Evolutionary conservation across 2,329 filamentous ascomycete genomes (phyloP).

Genomic region (Penicillium brasilianum): DNA sequence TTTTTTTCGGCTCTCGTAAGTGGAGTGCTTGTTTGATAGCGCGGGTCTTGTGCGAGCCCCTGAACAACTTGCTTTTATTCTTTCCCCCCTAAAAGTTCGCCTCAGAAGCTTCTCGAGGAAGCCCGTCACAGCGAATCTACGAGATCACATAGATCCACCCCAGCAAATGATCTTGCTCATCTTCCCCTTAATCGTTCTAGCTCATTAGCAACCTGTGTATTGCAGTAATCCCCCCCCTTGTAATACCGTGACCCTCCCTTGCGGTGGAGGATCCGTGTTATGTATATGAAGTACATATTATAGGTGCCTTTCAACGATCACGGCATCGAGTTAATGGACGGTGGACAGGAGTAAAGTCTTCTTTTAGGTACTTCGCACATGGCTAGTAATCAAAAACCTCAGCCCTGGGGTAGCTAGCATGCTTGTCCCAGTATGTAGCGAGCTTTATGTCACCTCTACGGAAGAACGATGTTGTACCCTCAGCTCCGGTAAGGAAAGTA

Average conservation of each 20-base stretch:
- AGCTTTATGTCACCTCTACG: constrained; percentile 1
- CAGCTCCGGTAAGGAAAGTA: constrained; percentile 2
- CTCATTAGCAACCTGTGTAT: neutral
- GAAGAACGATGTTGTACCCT: neutral
- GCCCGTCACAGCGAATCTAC: constrained; percentile 1
- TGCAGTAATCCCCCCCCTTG: constrained; percentile 10
- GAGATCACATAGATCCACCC: neutral
- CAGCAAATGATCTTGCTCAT: constrained; percentile 1
- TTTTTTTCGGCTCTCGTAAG: constrained; percentile 3
- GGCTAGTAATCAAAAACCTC: neutral
- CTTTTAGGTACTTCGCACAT: neutral
- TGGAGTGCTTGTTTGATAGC: constrained; percentile 3
- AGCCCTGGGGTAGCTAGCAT: neutral
- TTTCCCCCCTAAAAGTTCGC: neutral
- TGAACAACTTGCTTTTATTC: neutral
- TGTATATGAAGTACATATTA: neutral
- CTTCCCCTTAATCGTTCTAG: constrained; percentile 2
- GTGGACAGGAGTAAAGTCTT: neutral
- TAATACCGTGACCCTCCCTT: constrained; percentile 23
- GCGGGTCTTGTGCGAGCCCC: neutral
- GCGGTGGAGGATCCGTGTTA: constrained; percentile 1
- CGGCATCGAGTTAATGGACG: constrained; percentile 12
- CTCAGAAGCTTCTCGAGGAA: neutral
- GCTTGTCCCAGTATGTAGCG: neutral
- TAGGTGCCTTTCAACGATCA: constrained; percentile 13